Evolutionary conservation across 2,329 filamentous ascomycete genomes (phyloP).

Genomic region (Alternaria incomplexa): DNA sequence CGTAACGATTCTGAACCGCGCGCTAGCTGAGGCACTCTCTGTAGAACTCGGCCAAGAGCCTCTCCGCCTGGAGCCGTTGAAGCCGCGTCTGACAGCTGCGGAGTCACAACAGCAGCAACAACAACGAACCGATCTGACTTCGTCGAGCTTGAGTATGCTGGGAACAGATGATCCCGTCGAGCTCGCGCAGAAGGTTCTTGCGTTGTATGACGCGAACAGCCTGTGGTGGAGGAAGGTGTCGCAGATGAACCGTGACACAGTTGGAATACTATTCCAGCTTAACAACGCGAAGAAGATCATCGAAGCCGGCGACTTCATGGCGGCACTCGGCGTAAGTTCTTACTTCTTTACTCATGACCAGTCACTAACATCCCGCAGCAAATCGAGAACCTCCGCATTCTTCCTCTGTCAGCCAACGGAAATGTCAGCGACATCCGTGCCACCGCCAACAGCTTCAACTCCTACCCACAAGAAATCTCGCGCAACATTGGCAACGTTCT

Average conservation of each 20-base stretch:
- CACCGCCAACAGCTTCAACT: conserved; percentile 80
- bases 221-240: conserved; percentile 67
- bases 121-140: conserved; percentile 36
- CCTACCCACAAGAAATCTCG: conserved; percentile 78
- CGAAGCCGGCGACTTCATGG: conserved; percentile 64
- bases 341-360: background rate
- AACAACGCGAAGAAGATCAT: conserved; percentile 66
- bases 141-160: conserved; percentile 66
- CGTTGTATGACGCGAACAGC: conserved; percentile 66
- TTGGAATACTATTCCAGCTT: conserved; percentile 65
- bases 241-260: conserved; percentile 63
- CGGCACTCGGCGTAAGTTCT: conserved; percentile 69
- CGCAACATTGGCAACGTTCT: conserved; percentile 90
- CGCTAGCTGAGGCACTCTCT: conserved; percentile 86
- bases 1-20: conserved; percentile 86
- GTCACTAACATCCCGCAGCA: conserved; percentile 56
- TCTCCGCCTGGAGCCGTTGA: conserved; percentile 78
- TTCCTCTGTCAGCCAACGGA: conserved; percentile 77
- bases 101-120: conserved; percentile 42
- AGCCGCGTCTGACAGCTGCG: conserved; percentile 63
- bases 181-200: conserved; percentile 67
- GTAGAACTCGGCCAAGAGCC: conserved; percentile 84
- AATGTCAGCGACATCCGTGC: conserved; percentile 80
- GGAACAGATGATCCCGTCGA: conserved; percentile 70
- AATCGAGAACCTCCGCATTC: conserved; percentile 76